Percentiles rank a stretch among this genome's conserved stretches.
phyloP scores from a whole-genome alignment of 169 alveolate species.

The Plasmodium falciparum region DNA sequence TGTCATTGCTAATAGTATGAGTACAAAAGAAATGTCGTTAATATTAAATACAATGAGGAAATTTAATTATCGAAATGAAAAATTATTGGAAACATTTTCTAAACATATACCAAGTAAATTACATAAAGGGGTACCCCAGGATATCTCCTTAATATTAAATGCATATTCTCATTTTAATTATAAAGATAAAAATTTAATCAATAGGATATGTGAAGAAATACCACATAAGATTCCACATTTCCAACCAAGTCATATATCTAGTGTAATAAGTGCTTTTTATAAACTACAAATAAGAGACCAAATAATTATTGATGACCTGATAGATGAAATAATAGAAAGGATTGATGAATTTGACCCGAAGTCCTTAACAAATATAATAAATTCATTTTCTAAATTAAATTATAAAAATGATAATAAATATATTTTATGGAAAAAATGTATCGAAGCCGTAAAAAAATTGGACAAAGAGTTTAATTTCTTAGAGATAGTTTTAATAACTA shows the following conservation, averaged over 20 bases:
- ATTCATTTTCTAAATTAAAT: constrained; percentile 53
- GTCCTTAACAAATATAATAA: constrained; percentile 59
- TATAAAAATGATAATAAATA: constrained; percentile 55
- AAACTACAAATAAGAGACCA: constrained; percentile 67
- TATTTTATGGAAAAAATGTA: constrained; percentile 37
- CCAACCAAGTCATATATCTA: constrained; percentile 41
- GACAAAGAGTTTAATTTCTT: constrained; percentile 50
- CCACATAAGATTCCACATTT: constrained; percentile 73
- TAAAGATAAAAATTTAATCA: constrained; percentile 59
- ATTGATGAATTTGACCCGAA: constrained; percentile 70
- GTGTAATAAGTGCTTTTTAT: constrained; percentile 61
- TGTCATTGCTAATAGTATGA: constrained; percentile 57
- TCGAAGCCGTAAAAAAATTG: constrained; percentile 52
- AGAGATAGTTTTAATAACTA: constrained; percentile 45
- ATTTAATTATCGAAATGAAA: constrained; percentile 62
- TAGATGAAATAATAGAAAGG: constrained; percentile 56
- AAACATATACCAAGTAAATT: constrained; percentile 71
- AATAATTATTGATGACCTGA: constrained; percentile 57
- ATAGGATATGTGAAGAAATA: constrained; percentile 76
- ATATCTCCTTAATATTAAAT: constrained; percentile 63
- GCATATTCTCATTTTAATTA: constrained; percentile 72
- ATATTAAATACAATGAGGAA: constrained; percentile 71
- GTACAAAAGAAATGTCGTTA: constrained; percentile 71
- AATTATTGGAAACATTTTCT: constrained; percentile 61
- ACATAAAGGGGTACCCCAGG: constrained; percentile 76